A percentile compares a stretch with the other conserved stretches of the same genome.
Conservation (phyloP, 2,329 filamentous ascomycete species). For the Trichoderma hamatum region DNA sequence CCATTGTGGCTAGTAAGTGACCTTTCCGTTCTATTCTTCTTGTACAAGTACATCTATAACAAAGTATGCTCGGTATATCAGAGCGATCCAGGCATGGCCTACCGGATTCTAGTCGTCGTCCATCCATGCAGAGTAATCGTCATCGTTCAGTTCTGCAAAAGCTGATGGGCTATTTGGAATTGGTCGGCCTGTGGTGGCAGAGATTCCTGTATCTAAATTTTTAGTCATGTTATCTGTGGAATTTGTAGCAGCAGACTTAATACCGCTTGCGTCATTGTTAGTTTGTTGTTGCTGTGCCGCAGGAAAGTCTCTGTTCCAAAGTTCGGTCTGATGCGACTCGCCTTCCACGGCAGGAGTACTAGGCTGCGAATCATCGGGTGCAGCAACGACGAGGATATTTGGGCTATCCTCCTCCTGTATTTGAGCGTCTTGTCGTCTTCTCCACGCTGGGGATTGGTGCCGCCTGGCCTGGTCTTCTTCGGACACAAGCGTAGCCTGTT, state of each 20-base stretch:
- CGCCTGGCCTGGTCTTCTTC: conserved; percentile 39
- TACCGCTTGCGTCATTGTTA: background rate
- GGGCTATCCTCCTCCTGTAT: conserved; percentile 48
- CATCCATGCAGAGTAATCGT: conserved; percentile 37
- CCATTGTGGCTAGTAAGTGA: background rate
- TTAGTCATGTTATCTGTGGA: background rate
- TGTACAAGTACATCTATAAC: conserved; percentile 18
- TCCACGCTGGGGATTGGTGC: conserved; percentile 54
- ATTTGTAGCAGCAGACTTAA: background rate
- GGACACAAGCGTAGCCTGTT: conserved; percentile 29
- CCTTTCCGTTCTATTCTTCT: conserved; percentile 8
- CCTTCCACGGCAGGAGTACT: conserved; percentile 52
- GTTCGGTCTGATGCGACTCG: conserved; percentile 27
- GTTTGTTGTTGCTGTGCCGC: background rate
- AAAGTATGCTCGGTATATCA: background rate
- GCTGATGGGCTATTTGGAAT: conserved; percentile 28
- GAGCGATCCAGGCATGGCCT: background rate
- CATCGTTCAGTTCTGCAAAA: conserved; percentile 26
- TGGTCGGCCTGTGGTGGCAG: background rate
- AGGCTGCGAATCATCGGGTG: conserved; percentile 65
- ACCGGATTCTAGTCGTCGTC: conserved; percentile 30
- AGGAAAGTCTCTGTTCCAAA: conserved; percentile 13
- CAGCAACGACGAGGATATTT: conserved; percentile 65
- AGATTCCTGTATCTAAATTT: background rate
- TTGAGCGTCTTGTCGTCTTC: conserved; percentile 43